A percentile compares a stretch with the other conserved stretches of the same genome.
Evolutionary conservation across 345 rosid genomes (phyloP).

Genomic region (Chamaenerion angustifolium): DNA sequence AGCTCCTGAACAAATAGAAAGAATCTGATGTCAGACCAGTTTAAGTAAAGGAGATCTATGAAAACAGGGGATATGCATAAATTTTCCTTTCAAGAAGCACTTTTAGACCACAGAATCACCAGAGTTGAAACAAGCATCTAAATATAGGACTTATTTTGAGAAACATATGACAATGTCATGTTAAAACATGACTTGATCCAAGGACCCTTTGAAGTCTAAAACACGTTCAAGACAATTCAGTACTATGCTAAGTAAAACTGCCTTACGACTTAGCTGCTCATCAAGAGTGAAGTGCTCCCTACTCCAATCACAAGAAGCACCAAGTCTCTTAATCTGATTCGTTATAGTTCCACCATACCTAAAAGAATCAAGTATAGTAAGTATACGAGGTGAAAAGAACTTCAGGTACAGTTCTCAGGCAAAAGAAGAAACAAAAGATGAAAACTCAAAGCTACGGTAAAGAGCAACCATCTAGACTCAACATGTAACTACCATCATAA

Average conservation of each 20-base stretch:
- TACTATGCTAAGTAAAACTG: slow-evolving; percentile 21
- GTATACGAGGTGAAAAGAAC: too few relatives aligned
- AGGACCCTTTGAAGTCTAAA: not conserved
- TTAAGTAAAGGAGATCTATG: not conserved
- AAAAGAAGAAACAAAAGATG: too few relatives aligned
- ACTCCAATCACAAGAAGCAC: slow-evolving; percentile 98
- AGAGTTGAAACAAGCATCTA: too few relatives aligned
- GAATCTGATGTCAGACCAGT: slow-evolving; percentile 17
- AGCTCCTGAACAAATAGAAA: slow-evolving; percentile 46
- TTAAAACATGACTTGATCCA: not conserved
- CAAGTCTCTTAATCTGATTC: slow-evolving; percentile 89
- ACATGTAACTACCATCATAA: too few relatives aligned
- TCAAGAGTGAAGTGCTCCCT: slow-evolving; percentile 92
- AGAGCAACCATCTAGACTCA: too few relatives aligned
- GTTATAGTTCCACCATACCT: slow-evolving; percentile 94
- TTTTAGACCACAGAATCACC: too few relatives aligned
- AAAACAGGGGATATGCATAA: too few relatives aligned
- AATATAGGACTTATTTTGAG: too few relatives aligned
- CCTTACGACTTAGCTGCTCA: slow-evolving; percentile 97
- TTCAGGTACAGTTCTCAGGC: too few relatives aligned
- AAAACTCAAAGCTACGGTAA: too few relatives aligned
- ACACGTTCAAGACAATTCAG: not conserved
- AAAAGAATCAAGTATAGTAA: slow-evolving; percentile 7
- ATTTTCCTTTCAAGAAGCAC: too few relatives aligned
- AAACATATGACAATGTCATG: too few relatives aligned